Evolutionary conservation across 495 filamentous ascomycete species (phyloP).

Genomic region (Sporormia fimetaria): DNA sequence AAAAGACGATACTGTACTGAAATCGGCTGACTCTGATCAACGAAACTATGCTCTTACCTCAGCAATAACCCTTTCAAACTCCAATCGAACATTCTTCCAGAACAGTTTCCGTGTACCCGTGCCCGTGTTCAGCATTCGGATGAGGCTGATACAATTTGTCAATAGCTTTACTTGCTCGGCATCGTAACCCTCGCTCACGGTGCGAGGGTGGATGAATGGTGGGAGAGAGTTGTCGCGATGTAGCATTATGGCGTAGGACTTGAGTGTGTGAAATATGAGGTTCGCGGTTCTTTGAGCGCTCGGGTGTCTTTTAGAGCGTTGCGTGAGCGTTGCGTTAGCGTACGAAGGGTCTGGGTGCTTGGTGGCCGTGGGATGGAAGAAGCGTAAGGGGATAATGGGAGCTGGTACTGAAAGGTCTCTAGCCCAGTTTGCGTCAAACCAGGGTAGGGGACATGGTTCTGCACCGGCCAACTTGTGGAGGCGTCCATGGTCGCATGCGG

Average conservation of each 20-base stretch:
- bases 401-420: constrained; percentile 26
- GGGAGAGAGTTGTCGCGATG: constrained; percentile 32
- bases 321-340: constrained; percentile 31
- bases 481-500: too few relatives aligned
- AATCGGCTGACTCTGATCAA: constrained; percentile 7
- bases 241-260: constrained; percentile 38
- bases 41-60: constrained; percentile 29
- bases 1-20: constrained; percentile 27
- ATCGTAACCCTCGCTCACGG: constrained; percentile 23
- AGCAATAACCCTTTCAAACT: constrained; percentile 36
- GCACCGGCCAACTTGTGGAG: too few relatives aligned
- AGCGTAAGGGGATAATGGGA: constrained; percentile 22
- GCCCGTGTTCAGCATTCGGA: constrained; percentile 33
- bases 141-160: constrained; percentile 37
- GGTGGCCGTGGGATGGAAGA: too few relatives aligned
- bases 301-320: constrained; percentile 26
- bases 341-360: too few relatives aligned
- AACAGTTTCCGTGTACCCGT: constrained; percentile 37
- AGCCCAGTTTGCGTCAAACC: too few relatives aligned
- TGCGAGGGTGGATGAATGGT: constrained; percentile 27
- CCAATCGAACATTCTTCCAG: constrained; percentile 36
- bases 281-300: constrained; percentile 31
- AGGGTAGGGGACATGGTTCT: constrained; percentile 19
- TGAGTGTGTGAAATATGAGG: constrained; percentile 36
- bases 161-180: constrained; percentile 33